Evolutionary conservation across 2,329 filamentous ascomycete genomes (phyloP).

Genomic region (Trichophyton benhamiae): DNA sequence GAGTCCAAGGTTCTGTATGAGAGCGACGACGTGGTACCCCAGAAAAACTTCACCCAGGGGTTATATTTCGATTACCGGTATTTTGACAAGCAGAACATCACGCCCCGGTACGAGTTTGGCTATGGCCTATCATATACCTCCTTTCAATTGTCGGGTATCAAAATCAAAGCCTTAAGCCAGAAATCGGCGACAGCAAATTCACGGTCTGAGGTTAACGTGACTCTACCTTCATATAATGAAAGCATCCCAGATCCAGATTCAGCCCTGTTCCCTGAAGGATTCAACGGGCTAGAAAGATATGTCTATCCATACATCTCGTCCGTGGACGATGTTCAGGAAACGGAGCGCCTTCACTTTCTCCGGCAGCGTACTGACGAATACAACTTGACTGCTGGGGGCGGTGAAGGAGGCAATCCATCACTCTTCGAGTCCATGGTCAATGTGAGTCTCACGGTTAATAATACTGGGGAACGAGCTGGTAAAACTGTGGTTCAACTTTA

Average conservation of each 20-base stretch:
- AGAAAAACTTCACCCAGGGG: constrained; percentile 73
- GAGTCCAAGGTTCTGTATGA: constrained; percentile 57
- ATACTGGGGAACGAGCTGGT: constrained; percentile 39
- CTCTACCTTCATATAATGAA: constrained; percentile 45
- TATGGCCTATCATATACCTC: constrained; percentile 72
- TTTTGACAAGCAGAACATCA: constrained; percentile 64
- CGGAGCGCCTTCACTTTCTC: constrained; percentile 40
- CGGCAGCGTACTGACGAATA: constrained; percentile 42
- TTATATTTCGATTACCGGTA: constrained; percentile 82
- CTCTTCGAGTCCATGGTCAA: constrained; percentile 43
- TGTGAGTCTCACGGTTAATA: constrained; percentile 38
- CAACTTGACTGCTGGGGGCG: constrained; percentile 55
- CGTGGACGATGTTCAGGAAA: constrained; percentile 36
- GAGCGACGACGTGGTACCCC: constrained; percentile 57
- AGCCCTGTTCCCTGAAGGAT: constrained; percentile 48
- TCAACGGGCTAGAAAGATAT: constrained; percentile 54
- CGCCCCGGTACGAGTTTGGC: constrained; percentile 74
- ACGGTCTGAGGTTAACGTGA: constrained; percentile 28
- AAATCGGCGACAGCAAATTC: constrained; percentile 40
- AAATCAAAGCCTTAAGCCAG: constrained; percentile 35
- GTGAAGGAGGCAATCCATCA: constrained; percentile 47
- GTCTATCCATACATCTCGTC: constrained; percentile 58
- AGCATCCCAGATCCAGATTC: constrained; percentile 44
- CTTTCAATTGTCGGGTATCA: constrained; percentile 50
- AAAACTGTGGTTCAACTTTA: constrained; percentile 46